A percentile compares a stretch with the other conserved stretches of the same genome.
Conservation (phyloP, 2,329 filamentous ascomycete genomes). For the Cordyceps pruinosa region DNA sequence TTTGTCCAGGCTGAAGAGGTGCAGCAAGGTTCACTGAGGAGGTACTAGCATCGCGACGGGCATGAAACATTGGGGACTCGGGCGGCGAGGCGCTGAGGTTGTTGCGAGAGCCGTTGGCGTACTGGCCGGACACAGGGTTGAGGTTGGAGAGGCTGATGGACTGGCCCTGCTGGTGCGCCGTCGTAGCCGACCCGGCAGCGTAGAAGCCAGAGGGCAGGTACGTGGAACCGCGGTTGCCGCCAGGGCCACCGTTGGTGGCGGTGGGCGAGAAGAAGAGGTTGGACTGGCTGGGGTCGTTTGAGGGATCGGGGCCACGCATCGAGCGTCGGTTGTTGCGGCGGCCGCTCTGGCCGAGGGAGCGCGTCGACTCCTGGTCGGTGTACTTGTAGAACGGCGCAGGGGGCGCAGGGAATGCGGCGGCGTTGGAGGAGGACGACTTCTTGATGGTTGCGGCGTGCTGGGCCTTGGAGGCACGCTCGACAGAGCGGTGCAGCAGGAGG, state of each 20-base stretch:
- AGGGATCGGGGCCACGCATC: conserved; percentile 44
- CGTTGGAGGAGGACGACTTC: conserved; percentile 12
- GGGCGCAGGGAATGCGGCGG: conserved; percentile 49
- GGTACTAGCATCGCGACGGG: conserved; percentile 46
- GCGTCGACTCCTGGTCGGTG: conserved; percentile 50
- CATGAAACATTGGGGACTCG: conserved; percentile 53
- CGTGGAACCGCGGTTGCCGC: conserved; percentile 61
- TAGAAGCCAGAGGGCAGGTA: conserved; percentile 92
- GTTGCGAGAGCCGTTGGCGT: conserved; percentile 31
- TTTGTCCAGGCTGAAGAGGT: conserved; percentile 49
- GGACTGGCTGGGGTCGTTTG: conserved; percentile 53
- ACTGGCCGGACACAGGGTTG: conserved; percentile 50
- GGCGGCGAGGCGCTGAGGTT: conserved; percentile 50
- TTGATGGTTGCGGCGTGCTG: conserved; percentile 67
- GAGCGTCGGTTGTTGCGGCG: conserved; percentile 44
- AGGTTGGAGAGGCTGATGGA: conserved; percentile 57
- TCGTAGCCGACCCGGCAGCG: conserved; percentile 55
- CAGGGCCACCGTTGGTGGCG: conserved; percentile 59
- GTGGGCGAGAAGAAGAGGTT: conserved; percentile 96
- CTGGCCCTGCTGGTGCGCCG: conserved; percentile 38
- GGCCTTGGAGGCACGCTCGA: conserved; percentile 74
- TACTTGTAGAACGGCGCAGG: conserved; percentile 59
- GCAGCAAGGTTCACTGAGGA: conserved; percentile 62
- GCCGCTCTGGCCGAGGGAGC: conserved; percentile 35
- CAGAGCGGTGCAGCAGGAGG: conserved; percentile 85